A percentile compares a stretch with the other conserved stretches of the same genome.
Conservation (phyloP, 768 basidiomycete species). For the Chalciporus sphaerocephalus region DNA sequence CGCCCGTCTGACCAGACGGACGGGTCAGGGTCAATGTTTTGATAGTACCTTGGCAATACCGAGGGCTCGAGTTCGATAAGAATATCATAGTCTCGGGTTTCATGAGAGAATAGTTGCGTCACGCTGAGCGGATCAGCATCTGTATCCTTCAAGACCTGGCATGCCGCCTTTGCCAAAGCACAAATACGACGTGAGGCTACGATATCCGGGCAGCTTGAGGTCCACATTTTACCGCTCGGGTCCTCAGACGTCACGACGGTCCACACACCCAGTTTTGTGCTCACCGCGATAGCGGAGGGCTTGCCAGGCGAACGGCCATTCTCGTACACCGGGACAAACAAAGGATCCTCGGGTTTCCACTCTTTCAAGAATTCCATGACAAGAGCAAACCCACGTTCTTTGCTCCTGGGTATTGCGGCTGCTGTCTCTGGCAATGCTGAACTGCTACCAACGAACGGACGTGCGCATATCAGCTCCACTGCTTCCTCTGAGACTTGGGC, state of each 20-base stretch:
- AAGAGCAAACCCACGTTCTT: slow-evolving; percentile 73
- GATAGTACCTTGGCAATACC: slow-evolving; percentile 66
- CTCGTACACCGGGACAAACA: slow-evolving; percentile 71
- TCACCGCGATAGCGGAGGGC: slow-evolving; percentile 25
- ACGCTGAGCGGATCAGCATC: slow-evolving; percentile 52
- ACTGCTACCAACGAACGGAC: slow-evolving; percentile 60
- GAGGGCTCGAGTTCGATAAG: slow-evolving; percentile 67
- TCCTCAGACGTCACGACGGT: slow-evolving; percentile 76
- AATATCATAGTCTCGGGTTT: slow-evolving; percentile 81
- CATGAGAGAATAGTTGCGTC: slow-evolving; percentile 81
- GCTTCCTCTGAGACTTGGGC: slow-evolving; percentile 72
- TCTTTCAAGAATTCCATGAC: slow-evolving; percentile 69
- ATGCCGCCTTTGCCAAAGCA: slow-evolving; percentile 73
- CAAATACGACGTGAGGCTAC: slow-evolving; percentile 71
- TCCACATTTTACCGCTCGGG: slow-evolving; percentile 72
- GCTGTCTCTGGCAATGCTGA: slow-evolving; percentile 32
- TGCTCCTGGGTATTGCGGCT: slow-evolving; percentile 60
- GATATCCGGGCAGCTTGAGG: slow-evolving; percentile 55
- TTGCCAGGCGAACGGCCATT: slow-evolving; percentile 7
- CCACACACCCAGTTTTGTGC: slow-evolving; percentile 57
- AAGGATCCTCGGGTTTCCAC: slow-evolving; percentile 78
- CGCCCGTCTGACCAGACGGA: slow-evolving; percentile 42
- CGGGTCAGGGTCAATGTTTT: slow-evolving; percentile 56
- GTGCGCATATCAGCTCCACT: slow-evolving; percentile 81
- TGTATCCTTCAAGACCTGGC: slow-evolving; percentile 50